Percentiles rank a stretch among this genome's conserved stretches.
Conservation (phyloP, 2,329 filamentous ascomycete species). For the Aureobasidium sp. region DNA sequence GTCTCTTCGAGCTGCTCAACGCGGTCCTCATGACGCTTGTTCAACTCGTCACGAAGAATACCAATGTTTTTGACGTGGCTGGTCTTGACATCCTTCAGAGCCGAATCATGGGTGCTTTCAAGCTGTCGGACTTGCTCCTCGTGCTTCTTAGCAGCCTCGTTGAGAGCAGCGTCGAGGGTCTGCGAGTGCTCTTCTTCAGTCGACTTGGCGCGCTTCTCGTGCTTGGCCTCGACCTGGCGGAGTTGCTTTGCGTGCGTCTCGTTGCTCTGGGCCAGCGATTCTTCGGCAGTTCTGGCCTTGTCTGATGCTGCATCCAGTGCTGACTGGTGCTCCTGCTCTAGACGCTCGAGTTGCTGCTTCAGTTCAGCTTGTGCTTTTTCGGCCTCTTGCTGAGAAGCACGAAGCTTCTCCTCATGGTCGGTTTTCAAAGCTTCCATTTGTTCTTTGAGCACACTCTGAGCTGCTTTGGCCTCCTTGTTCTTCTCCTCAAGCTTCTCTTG, state of each 20-base stretch:
- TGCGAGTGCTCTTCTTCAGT: not conserved
- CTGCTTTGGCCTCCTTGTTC: conserved; percentile 10
- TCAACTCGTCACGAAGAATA: not conserved
- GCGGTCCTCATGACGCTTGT: not conserved
- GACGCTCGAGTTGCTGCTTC: not conserved
- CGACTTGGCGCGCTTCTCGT: not conserved
- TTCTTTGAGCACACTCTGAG: not conserved
- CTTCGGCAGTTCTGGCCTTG: conserved; percentile 1
- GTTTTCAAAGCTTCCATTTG: conserved; percentile 1
- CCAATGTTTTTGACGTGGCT: not conserved
- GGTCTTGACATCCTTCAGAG: conserved; percentile 1
- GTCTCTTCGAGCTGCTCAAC: not conserved
- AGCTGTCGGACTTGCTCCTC: not conserved
- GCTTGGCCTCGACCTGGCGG: not conserved
- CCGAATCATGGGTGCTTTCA: not conserved
- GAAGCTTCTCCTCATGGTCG: conserved; percentile 13
- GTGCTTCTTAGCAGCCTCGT: not conserved
- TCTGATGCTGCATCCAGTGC: conserved; percentile 8
- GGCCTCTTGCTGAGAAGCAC: conserved; percentile 11
- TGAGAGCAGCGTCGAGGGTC: not conserved
- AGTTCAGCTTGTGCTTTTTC: not conserved
- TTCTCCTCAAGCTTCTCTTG: conserved; percentile 3
- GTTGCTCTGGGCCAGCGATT: not conserved
- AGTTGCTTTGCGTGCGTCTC: not conserved
- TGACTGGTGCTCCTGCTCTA: not conserved